Evolutionary conservation across 2,329 filamentous ascomycete species (phyloP).

Genomic region (Phoma sp.): DNA sequence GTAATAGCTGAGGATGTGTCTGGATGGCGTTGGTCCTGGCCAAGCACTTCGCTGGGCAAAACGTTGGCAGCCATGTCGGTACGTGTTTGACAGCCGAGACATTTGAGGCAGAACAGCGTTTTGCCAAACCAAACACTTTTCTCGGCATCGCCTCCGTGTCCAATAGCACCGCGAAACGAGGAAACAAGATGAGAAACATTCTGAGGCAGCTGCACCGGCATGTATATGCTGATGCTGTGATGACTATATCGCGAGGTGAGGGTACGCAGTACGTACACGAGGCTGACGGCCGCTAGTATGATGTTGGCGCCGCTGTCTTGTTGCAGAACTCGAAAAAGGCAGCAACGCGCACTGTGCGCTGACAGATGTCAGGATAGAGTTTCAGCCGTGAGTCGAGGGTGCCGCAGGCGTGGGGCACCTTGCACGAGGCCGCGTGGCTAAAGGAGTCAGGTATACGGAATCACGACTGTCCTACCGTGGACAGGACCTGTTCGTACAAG

Average conservation of each 20-base stretch:
- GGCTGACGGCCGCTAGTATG: not conserved
- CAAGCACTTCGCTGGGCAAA: not conserved
- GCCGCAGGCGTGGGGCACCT: constrained; percentile 9
- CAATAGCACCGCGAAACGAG: constrained; percentile 2
- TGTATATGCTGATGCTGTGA: constrained; percentile 9
- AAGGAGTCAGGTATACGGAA: not conserved
- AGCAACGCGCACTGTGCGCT: constrained; percentile 9
- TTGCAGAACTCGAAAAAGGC: not conserved
- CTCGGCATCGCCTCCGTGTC: not conserved
- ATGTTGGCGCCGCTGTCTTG: not conserved
- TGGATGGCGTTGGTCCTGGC: not conserved
- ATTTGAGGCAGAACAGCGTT: not conserved
- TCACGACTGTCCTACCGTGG: not conserved
- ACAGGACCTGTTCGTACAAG: not conserved
- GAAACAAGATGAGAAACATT: constrained; percentile 15
- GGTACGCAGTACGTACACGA: not conserved
- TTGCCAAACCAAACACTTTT: not conserved
- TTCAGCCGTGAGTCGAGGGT: constrained; percentile 3
- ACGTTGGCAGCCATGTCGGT: not conserved
- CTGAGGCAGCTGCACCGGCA: constrained; percentile 7
- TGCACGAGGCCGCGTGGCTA: constrained; percentile 11
- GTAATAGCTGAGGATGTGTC: not conserved
- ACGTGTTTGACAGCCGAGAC: not conserved
- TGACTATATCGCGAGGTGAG: constrained; percentile 1
- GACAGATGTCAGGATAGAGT: constrained; percentile 10